Conservation (phyloP, 2,329 filamentous ascomycete species). For the Ceratocystis alfenasii region DNA sequence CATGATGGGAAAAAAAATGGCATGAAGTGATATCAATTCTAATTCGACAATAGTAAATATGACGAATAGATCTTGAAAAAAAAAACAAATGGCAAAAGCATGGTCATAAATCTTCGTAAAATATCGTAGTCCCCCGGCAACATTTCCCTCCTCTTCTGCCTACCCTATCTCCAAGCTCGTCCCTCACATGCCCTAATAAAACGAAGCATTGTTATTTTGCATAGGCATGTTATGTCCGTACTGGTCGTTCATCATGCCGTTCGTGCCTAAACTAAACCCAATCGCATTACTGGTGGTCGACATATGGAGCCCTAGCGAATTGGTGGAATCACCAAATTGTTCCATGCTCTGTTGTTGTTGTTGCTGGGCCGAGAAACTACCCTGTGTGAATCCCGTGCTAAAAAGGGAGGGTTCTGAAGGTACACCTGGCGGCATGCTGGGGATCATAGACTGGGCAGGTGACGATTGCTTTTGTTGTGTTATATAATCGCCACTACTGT, state of each 20-base stretch:
- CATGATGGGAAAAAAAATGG: no score
- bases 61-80: background rate
- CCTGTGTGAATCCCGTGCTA: background rate
- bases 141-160: background rate
- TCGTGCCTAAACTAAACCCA: background rate
- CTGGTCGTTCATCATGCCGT: conserved; percentile 6
- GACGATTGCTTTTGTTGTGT: conserved; percentile 12
- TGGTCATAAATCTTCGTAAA: conserved; percentile 5
- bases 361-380: background rate
- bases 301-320: background rate
- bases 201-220: conserved; percentile 2
- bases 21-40: background rate
- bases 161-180: background rate
- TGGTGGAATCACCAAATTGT: background rate
- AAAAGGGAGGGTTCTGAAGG: background rate
- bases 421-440: background rate
- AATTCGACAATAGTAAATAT: background rate
- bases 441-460: conserved; percentile 9
- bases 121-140: background rate
- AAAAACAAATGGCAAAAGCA: background rate
- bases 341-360: background rate
- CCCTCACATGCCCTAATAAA: conserved; percentile 8
- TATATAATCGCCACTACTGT: background rate
- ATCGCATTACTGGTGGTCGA: background rate
- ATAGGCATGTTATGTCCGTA: background rate